Base-by-base conservation (phyloP, 2,329 filamentous ascomycete genomes). In the Neonectria neomacrospora region DNA sequence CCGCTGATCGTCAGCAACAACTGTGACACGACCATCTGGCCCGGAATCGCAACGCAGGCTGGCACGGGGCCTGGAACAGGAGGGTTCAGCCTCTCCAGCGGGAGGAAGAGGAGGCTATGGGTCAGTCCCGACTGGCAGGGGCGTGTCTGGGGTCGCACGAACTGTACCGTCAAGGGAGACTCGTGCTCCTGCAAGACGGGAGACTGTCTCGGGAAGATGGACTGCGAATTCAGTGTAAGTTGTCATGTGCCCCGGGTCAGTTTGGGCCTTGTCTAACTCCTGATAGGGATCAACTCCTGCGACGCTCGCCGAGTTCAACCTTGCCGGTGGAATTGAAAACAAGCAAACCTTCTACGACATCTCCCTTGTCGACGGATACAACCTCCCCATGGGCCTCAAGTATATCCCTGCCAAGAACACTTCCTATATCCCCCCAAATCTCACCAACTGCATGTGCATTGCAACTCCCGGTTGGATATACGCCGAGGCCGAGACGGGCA, bases 311-410 rank as follows among this genome's bases (percentile, higher is more conserved):
- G 93, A 96, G 74, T 94, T 96, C 78, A 93, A 90, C 58, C 84
- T 95, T 16, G 85, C 88, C 53, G 91, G 90, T 28, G 89, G 90
- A 30, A 79, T 84, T 45, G 81, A 82, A 22, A 80, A 81, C 52
- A 78, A 75, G 62, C 90, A 94, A 74, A 91, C 89, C 10, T 96
- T 93, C 76, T 95, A 94, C 79, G 92, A 96, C 76, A 92, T 96
- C 66, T 94, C 91, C 42, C 83, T 95, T 3, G 92, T 96, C 22
- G 92, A 96, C 74, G 92, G 92, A 52, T 95, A 95, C 83, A 95
- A 95, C 74, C 79, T 95, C 1, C 91, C 91, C 2, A 75, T 94
- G 65, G 90, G 87, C 30, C 86, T 88, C 73, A 82, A 84, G 58
- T 86, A 88, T 69, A 81, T 87, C 26, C 85, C 86, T 3, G 85